Percentiles rank a stretch among this genome's conserved stretches.
These are phyloP conservation scores for Scenedesmus sp. DNA, from an alignment of 163 green algal genomes.

Conservation along the genomic window DNA sequence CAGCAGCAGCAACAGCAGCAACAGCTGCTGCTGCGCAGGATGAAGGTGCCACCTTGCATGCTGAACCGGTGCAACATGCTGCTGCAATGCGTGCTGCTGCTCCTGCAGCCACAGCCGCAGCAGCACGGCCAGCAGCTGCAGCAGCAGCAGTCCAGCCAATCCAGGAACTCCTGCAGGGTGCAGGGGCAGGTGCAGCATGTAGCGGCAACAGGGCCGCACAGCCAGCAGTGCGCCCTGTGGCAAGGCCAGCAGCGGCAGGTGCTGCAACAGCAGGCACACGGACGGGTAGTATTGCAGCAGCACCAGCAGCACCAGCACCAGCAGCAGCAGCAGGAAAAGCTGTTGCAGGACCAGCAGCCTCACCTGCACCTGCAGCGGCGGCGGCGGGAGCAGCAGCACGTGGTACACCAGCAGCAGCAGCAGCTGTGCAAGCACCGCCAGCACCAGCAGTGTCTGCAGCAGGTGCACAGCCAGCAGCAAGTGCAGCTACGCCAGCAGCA, in stretches of 20 bases:
- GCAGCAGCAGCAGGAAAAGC: too few species aligned
- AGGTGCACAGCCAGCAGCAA: neutral
- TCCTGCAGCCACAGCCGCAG: neutral
- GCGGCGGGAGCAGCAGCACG: neutral
- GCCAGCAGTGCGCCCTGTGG: too few species aligned
- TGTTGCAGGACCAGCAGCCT: conserved; percentile 12
- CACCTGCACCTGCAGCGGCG: neutral
- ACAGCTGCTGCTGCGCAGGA: neutral
- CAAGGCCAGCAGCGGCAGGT: too few species aligned
- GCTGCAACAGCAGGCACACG: too few species aligned
- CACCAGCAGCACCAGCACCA: neutral
- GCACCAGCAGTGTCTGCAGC: neutral
- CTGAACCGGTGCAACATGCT: neutral
- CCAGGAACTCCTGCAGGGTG: too few species aligned
- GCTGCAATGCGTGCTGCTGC: neutral
- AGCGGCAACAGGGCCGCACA: too few species aligned
- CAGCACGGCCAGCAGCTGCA: neutral
- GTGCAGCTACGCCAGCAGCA: neutral
- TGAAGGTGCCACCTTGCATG: neutral
- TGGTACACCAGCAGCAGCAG: neutral
- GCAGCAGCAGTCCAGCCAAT: too few species aligned
- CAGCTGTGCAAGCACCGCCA: neutral
- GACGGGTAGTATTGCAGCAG: neutral
- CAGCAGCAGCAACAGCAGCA: conserved; percentile 17
- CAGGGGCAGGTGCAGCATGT: too few species aligned